Evolutionary conservation across 495 filamentous ascomycete species (phyloP).

Genomic region (Barbatosphaeria neglecta): DNA sequence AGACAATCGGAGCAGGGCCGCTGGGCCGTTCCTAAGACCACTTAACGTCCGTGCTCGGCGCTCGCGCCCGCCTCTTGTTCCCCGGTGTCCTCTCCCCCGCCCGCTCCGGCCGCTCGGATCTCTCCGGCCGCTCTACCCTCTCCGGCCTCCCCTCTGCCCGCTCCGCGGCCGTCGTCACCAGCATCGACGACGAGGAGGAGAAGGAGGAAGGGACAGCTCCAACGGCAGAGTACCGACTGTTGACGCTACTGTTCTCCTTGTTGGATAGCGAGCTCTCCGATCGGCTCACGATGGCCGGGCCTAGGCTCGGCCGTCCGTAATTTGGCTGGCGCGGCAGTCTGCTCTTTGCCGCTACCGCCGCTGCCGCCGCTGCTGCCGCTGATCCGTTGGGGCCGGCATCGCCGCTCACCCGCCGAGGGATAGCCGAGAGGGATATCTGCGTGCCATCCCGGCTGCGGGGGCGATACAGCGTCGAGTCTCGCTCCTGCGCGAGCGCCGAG

Average conservation of each 20-base stretch:
- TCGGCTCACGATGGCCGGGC: conserved; percentile 5
- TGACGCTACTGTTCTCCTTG: conserved; percentile 20
- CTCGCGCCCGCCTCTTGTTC: conserved; percentile 9
- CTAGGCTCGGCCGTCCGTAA: conserved; percentile 21
- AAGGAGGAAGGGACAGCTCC: conserved; percentile 1
- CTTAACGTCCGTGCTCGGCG: conserved; percentile 18
- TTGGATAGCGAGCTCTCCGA: conserved; percentile 14
- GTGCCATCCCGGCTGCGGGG: conserved; percentile 35
- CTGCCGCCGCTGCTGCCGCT: conserved; percentile 2
- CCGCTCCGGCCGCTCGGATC: not conserved
- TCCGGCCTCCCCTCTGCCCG: not conserved
- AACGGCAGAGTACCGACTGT: conserved; percentile 7
- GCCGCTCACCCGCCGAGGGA: conserved; percentile 29
- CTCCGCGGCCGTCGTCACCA: not conserved
- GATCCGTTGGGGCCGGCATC: conserved; percentile 11
- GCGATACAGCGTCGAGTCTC: conserved; percentile 26
- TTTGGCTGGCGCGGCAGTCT: conserved; percentile 25
- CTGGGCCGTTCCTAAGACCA: conserved; percentile 14
- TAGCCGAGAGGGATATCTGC: conserved; percentile 20
- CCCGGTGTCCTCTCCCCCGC: conserved; percentile 5
- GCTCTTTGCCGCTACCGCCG: conserved; percentile 11
- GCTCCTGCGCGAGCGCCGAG: conserved; percentile 26
- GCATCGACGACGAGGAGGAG: not conserved
- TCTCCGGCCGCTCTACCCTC: not conserved
- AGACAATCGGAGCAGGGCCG: too few relatives aligned